Base-by-base conservation (phyloP, 2,329 filamentous ascomycete genomes). In the Claviceps fusiformis region DNA sequence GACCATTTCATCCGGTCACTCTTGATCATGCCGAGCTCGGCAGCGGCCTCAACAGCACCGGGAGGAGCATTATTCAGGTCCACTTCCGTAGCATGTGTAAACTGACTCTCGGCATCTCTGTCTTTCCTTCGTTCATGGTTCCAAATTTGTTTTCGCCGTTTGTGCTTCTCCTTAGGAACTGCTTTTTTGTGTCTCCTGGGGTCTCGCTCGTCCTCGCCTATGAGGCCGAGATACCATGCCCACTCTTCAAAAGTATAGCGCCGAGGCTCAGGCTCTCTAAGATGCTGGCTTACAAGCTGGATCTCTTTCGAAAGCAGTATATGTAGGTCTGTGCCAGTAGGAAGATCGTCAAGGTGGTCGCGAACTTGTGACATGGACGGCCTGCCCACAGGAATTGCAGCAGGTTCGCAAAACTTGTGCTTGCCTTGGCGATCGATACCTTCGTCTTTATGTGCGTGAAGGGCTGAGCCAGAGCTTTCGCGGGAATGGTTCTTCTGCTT, bases 191-290 rank as follows among this genome's bases (percentile, higher is more conserved):
- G 81, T 19, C 69, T 76, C 6, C 70, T 67, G 2, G 77, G 69
- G 59, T 72, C 72, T 54, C 68, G 70, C 63, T 84, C 80, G 64
- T 83, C 79, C 63, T 83, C 80, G 50, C 81, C 81, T n/a, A 95
- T 87, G 37, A 95, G 75, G 27, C 81, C 79, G 8, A 91, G 83
- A 62, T 89, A 93, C 73, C 88, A 87, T 0, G 86, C 86, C 91
- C 90, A 95, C 65, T 95, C 86, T 60, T 90, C 82, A 59, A 90
- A 96, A 0, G 74, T 76, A 66, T 95, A 96, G 54, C 76, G 78
- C 55, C 82, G 83, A 2, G 79, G 76, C 5, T 75, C 68, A 48
- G 73, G 68, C 19, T 79, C 77, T 39, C 87, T 71, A 63, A 93
- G 81, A 50, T 79, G 73, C n/a, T 58, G 57, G 1, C 82, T 81